phyloP scores from a whole-genome alignment of 2,329 filamentous ascomycete genomes.

The Alternaria ethzedia region DNA sequence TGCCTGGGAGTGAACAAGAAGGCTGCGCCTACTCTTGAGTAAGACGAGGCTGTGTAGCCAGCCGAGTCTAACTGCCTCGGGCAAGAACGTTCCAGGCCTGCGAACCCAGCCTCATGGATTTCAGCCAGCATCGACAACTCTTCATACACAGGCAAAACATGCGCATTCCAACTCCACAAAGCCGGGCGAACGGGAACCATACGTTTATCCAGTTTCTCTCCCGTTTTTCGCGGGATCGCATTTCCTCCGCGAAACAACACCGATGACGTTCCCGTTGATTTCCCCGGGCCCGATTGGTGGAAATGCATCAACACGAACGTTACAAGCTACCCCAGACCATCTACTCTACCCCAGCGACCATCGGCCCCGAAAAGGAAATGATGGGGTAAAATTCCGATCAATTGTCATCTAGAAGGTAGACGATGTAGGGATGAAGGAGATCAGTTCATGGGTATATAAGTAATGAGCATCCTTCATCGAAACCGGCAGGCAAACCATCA shows the following conservation, averaged over 20 bases:
- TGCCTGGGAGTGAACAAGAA: too few species aligned
- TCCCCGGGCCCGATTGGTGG: constrained; percentile 13
- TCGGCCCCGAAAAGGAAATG: background rate
- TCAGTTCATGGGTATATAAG: background rate
- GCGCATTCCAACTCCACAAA: background rate
- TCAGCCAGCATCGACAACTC: background rate
- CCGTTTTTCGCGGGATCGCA: background rate
- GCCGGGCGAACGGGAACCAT: background rate
- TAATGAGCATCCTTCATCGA: background rate
- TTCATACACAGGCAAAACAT: background rate
- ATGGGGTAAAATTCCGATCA: background rate
- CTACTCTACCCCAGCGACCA: background rate
- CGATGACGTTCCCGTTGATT: background rate
- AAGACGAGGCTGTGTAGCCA: background rate
- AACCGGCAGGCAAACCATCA: background rate
- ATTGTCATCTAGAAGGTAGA: background rate
- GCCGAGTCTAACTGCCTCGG: background rate
- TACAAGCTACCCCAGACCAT: background rate
- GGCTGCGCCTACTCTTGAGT: too few species aligned
- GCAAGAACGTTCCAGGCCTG: background rate
- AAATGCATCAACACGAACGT: background rate
- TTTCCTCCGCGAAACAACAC: background rate
- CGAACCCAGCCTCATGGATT: background rate
- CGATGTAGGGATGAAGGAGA: background rate
- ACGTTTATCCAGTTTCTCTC: background rate